These are phyloP conservation scores for Trichophyton benhamiae DNA, from an alignment of 2,329 filamentous ascomycete species.

Conservation along the genomic window DNA sequence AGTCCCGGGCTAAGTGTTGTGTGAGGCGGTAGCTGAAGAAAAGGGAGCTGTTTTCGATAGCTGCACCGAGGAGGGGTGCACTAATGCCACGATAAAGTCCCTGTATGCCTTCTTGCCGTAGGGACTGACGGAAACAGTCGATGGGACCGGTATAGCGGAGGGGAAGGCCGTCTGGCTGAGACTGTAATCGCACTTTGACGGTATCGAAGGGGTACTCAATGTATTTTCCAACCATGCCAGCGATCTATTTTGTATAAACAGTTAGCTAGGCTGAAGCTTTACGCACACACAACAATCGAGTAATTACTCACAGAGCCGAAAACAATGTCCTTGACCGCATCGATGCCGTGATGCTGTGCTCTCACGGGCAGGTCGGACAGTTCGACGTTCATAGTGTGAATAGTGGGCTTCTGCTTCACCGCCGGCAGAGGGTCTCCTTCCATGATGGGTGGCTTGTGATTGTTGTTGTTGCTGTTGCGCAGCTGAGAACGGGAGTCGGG, in stretches of 20 bases:
- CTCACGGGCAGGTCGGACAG: slow-evolving; percentile 24
- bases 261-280: neutral
- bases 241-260: slow-evolving; percentile 42
- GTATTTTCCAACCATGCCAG: slow-evolving; percentile 83
- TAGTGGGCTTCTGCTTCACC: slow-evolving; percentile 15
- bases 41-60: slow-evolving; percentile 79
- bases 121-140: slow-evolving; percentile 84
- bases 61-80: slow-evolving; percentile 79
- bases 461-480: neutral
- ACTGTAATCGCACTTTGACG: slow-evolving; percentile 91
- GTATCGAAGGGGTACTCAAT: slow-evolving; percentile 99
- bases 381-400: slow-evolving; percentile 31
- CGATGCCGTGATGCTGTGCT: slow-evolving; percentile 39
- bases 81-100: slow-evolving; percentile 87
- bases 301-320: slow-evolving; percentile 63
- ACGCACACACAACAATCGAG: neutral
- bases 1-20: slow-evolving; percentile 51
- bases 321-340: slow-evolving; percentile 72
- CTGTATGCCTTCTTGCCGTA: slow-evolving; percentile 63
- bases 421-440: slow-evolving; percentile 21
- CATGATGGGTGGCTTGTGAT: neutral
- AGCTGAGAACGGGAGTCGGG: neutral
- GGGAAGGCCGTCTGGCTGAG: slow-evolving; percentile 76
- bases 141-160: slow-evolving; percentile 73
- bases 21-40: slow-evolving; percentile 77